A percentile compares a stretch with the other conserved stretches of the same genome.
phyloP scores from a whole-genome alignment of 2,329 filamentous ascomycete species.

The Ophioceras dolichostomum region DNA sequence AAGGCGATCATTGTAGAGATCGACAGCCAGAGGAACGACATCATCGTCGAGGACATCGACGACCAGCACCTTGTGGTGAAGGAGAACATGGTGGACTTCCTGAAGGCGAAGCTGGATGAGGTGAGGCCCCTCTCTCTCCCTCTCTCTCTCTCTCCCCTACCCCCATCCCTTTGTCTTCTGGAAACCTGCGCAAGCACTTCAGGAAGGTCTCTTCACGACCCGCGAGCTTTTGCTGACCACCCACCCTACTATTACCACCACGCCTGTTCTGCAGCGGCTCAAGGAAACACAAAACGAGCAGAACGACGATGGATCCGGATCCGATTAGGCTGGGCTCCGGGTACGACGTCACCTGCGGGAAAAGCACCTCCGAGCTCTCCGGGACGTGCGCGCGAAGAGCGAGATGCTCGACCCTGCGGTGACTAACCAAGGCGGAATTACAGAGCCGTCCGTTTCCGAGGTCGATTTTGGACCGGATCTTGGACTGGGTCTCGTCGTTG shows the following conservation, averaged over 20 bases:
- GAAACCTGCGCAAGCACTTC: too few species aligned
- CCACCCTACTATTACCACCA: too few species aligned
- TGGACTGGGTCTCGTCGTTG: too few species aligned
- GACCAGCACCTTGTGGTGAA: constrained; percentile 66
- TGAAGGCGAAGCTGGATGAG: constrained; percentile 58
- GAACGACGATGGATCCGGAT: constrained; percentile 11
- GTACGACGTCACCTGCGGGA: too few species aligned
- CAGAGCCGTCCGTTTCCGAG: too few species aligned
- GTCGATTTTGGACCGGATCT: too few species aligned
- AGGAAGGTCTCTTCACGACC: too few species aligned
- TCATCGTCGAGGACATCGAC: constrained; percentile 70
- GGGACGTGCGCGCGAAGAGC: too few species aligned
- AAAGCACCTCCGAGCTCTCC: too few species aligned
- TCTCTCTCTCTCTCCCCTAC: not conserved
- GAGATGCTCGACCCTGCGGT: too few species aligned
- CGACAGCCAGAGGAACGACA: constrained; percentile 56
- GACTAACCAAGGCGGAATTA: too few species aligned
- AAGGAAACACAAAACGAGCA: constrained; percentile 20
- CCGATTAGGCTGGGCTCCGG: constrained; percentile 8
- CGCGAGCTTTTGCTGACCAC: too few species aligned
- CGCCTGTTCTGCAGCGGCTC: constrained; percentile 17
- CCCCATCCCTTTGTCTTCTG: not conserved
- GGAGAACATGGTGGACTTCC: constrained; percentile 53
- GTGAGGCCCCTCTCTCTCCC: constrained; percentile 29
- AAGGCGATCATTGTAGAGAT: constrained; percentile 76